A percentile compares a stretch with the other conserved stretches of the same genome.
Evolutionary conservation across 345 rosid genomes (phyloP).

Genomic region (Erucastrum elatum): DNA sequence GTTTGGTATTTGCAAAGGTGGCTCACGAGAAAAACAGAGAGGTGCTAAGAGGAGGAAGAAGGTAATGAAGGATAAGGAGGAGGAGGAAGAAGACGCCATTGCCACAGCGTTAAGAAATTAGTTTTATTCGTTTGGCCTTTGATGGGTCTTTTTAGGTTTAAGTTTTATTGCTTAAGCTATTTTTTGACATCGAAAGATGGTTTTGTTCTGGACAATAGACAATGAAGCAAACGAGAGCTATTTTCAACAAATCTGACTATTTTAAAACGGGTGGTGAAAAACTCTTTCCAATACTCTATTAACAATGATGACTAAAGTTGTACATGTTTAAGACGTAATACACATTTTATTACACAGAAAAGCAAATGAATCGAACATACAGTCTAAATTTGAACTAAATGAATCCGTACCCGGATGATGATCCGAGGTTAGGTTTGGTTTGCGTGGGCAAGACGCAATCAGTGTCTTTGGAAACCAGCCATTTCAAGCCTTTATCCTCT

Average conservation of each 20-base stretch:
- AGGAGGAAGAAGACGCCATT: slow-evolving; percentile 32
- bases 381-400: slow-evolving; percentile 43
- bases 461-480: slow-evolving; percentile 60
- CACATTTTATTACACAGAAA: slow-evolving; percentile 13
- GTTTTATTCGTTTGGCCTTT: slow-evolving; percentile 10
- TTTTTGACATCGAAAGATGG: slow-evolving; percentile 23
- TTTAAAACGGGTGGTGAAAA: slow-evolving; percentile 30
- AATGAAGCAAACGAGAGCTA: slow-evolving; percentile 19
- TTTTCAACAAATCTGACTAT: slow-evolving; percentile 31
- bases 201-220: slow-evolving; percentile 4
- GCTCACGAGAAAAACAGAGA: slow-evolving; percentile 17
- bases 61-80: slow-evolving; percentile 13
- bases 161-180: slow-evolving; percentile 30
- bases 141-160: not conserved
- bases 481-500: slow-evolving; percentile 46
- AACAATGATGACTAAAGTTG: not conserved
- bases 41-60: slow-evolving; percentile 35
- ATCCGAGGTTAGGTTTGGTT: slow-evolving; percentile 47
- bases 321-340: not conserved
- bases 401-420: slow-evolving; percentile 45
- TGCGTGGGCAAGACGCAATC: slow-evolving; percentile 54
- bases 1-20: slow-evolving; percentile 24
- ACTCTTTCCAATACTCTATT: not conserved
- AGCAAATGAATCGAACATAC: not conserved
- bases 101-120: not conserved